These are phyloP conservation scores for Marchantia paleacea DNA, from an alignment of 225 moss, liverwort and hornwort species.

Conservation along the genomic window DNA sequence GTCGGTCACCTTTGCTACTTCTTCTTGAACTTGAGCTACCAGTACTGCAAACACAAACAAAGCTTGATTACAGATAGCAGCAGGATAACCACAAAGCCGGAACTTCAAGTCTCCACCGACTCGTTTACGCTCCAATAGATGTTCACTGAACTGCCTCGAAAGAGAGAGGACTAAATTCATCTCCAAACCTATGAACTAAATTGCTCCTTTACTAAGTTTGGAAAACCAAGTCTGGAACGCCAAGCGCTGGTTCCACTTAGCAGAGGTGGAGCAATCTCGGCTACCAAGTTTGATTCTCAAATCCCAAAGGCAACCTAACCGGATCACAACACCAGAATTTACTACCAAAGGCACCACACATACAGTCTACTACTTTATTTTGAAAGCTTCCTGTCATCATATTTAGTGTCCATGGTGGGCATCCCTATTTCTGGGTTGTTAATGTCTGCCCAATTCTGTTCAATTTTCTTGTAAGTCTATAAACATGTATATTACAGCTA, in stretches of 20 bases:
- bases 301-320: background rate
- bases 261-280: background rate
- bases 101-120: background rate
- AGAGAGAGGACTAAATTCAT: background rate
- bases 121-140: background rate
- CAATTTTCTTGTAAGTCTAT: background rate
- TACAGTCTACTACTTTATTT: background rate
- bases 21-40: constrained; percentile 33
- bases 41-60: constrained; percentile 30
- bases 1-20: constrained; percentile 27
- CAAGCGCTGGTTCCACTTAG: background rate
- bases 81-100: background rate
- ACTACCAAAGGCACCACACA: background rate
- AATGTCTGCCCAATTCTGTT: background rate
- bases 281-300: background rate
- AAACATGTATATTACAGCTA: background rate
- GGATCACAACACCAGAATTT: background rate
- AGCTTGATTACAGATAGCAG: background rate
- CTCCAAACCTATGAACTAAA: background rate
- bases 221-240: background rate
- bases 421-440: background rate
- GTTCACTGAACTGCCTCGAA: too few species aligned
- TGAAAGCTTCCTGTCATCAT: background rate
- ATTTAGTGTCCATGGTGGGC: background rate
- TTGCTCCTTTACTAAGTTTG: background rate